These are phyloP conservation scores for Suillus luteus DNA, from an alignment of 768 basidiomycete species.

Conservation along the genomic window DNA sequence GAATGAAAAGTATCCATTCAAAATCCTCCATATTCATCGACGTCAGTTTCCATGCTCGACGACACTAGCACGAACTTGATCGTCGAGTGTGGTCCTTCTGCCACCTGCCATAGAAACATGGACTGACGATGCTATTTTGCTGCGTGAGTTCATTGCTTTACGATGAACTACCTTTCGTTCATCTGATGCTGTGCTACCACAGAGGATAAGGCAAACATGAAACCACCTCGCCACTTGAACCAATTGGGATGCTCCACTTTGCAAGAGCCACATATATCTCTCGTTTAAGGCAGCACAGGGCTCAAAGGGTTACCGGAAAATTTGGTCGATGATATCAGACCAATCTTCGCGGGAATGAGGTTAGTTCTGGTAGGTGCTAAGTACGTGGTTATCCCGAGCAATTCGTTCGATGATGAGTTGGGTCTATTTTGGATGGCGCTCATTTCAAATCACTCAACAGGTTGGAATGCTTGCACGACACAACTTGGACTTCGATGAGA, in stretches of 20 bases:
- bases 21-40: neutral
- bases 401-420: too few species aligned
- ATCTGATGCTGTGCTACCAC: neutral
- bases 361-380: too few species aligned
- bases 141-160: neutral
- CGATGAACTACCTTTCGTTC: too few species aligned
- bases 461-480: neutral
- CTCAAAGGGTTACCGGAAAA: neutral
- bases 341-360: too few species aligned
- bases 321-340: neutral
- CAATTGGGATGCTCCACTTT: neutral
- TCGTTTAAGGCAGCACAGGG: neutral
- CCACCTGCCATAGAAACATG: neutral
- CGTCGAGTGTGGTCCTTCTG: neutral
- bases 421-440: neutral
- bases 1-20: neutral
- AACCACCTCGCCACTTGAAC: neutral
- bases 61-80: neutral
- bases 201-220: neutral
- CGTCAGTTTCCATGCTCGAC: neutral
- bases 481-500: neutral
- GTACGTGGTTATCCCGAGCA: too few species aligned
- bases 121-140: neutral
- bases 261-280: neutral
- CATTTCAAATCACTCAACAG: neutral